Evolutionary conservation across 2,329 filamentous ascomycete species (phyloP).

Genomic region (Sarocladium brachiariae): DNA sequence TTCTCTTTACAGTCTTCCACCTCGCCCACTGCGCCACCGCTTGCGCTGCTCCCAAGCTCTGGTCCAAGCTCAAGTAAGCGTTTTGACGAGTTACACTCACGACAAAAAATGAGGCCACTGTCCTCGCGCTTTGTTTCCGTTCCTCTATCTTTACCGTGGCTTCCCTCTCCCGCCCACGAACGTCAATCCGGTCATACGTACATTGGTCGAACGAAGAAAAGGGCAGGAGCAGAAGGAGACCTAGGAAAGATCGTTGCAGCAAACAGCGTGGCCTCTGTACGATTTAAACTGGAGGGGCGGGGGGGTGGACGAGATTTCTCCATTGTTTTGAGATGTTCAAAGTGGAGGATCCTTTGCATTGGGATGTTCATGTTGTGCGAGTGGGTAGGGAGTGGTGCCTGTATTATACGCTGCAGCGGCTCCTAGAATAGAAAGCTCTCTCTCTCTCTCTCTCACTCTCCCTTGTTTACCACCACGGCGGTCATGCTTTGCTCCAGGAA

Average conservation of each 20-base stretch:
- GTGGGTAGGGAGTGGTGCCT: constrained; percentile 8
- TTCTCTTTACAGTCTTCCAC: constrained; percentile 75
- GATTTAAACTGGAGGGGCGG: constrained; percentile 4
- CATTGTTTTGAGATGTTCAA: not conserved
- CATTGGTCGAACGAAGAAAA: too few relatives aligned
- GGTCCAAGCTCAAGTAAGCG: constrained; percentile 88
- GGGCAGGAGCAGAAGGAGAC: too few relatives aligned
- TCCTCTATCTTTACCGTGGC: too few relatives aligned
- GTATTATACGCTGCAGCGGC: constrained; percentile 10
- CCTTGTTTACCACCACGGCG: too few relatives aligned
- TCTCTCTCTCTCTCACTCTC: constrained; percentile 7
- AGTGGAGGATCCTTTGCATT: not conserved
- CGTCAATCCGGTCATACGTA: too few relatives aligned
- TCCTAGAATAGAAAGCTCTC: constrained; percentile 10
- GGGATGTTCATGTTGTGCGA: not conserved
- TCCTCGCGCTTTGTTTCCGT: too few relatives aligned
- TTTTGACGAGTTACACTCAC: too few relatives aligned
- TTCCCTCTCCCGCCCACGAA: too few relatives aligned
- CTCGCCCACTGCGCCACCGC: constrained; percentile 89
- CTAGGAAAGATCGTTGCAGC: not conserved
- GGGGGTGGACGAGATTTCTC: not conserved
- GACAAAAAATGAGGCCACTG: not conserved
- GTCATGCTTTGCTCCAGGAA: too few relatives aligned
- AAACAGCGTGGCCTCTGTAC: constrained; percentile 4
- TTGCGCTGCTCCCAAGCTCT: constrained; percentile 96